phyloP scores from a whole-genome alignment of 1,284 basidiomycete species.

The Marasmius tenuissimus region DNA sequence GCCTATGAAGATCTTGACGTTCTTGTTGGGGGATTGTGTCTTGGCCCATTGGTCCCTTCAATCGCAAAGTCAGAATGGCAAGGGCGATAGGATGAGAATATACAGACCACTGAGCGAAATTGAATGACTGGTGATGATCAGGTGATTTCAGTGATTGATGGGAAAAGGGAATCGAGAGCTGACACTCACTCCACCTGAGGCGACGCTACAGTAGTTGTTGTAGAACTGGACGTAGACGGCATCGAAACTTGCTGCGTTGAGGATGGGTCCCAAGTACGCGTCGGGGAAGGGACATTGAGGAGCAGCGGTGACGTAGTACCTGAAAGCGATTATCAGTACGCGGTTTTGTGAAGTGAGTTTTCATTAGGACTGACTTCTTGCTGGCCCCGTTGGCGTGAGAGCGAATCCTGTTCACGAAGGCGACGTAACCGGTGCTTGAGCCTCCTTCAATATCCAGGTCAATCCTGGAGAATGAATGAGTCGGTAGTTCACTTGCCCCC shows the following conservation, averaged over 20 bases:
- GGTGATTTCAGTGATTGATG: conserved; percentile 1
- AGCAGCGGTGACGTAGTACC: conserved; percentile 63
- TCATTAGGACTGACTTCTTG: conserved; percentile 41
- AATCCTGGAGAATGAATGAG: conserved; percentile 29
- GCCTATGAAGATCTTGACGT: conserved; percentile 65
- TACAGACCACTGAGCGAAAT: conserved; percentile 51
- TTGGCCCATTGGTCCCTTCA: conserved; percentile 65
- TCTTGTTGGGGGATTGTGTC: conserved; percentile 52
- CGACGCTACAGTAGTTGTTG: conserved; percentile 60
- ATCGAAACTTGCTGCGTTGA: conserved; percentile 59
- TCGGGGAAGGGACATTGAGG: conserved; percentile 72
- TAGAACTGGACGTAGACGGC: conserved; percentile 57
- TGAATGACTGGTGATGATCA: conserved; percentile 38
- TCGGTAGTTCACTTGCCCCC: conserved; percentile 48
- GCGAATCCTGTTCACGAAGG: conserved; percentile 56
- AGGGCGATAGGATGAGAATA: not conserved
- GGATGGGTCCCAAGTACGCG: conserved; percentile 49
- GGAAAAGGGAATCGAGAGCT: conserved; percentile 11
- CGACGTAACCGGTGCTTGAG: conserved; percentile 44
- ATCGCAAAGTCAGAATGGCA: conserved; percentile 6
- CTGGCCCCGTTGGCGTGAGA: conserved; percentile 44
- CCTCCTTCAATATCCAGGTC: conserved; percentile 72
- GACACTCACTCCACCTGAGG: conserved; percentile 36
- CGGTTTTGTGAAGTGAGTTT: not conserved
- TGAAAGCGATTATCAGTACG: conserved; percentile 20